A percentile compares a stretch with the other conserved stretches of the same genome.
Conservation (phyloP, 495 filamentous ascomycete genomes). For the Umbilicaria muhlenbergii region DNA sequence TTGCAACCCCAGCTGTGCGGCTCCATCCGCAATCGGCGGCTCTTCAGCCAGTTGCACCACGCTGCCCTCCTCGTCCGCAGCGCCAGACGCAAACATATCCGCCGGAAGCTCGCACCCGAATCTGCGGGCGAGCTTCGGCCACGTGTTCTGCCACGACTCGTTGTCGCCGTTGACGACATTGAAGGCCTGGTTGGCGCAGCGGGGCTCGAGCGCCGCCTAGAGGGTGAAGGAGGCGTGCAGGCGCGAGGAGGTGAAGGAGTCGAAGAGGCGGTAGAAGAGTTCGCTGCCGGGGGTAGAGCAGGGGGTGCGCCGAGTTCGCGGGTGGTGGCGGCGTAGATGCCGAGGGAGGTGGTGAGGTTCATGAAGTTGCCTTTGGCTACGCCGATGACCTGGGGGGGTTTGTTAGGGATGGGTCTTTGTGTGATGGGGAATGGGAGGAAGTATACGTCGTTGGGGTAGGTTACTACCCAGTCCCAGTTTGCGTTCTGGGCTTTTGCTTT, state of each 20-base stretch:
- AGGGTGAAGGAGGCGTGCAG: conserved; percentile 36
- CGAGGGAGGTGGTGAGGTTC: conserved; percentile 34
- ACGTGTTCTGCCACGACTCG: conserved; percentile 37
- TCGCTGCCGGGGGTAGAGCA: conserved; percentile 28
- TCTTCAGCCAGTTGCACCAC: conserved; percentile 16
- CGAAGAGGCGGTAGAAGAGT: conserved; percentile 32
- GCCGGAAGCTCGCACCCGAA: conserved; percentile 25
- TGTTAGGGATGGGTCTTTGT: background rate
- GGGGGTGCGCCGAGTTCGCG: conserved; percentile 30
- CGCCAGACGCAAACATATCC: too few species aligned
- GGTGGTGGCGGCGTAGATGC: conserved; percentile 32
- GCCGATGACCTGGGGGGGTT: conserved; percentile 3
- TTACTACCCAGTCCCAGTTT: conserved; percentile 28
- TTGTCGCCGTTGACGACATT: conserved; percentile 40
- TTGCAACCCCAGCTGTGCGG: conserved; percentile 23
- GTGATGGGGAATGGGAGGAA: conserved; percentile 18
- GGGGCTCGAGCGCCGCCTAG: conserved; percentile 31
- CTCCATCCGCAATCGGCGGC: conserved; percentile 28
- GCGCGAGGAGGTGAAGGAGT: conserved; percentile 32
- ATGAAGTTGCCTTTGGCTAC: conserved; percentile 34
- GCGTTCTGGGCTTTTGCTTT: conserved; percentile 16
- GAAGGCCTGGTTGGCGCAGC: conserved; percentile 32
- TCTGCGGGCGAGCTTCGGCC: conserved; percentile 25
- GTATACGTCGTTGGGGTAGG: conserved; percentile 37
- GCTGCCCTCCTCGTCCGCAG: conserved; percentile 8